phyloP scores from a whole-genome alignment of 192 early-diverging fungal genomes.

The Umbelopsis ramanniana region DNA sequence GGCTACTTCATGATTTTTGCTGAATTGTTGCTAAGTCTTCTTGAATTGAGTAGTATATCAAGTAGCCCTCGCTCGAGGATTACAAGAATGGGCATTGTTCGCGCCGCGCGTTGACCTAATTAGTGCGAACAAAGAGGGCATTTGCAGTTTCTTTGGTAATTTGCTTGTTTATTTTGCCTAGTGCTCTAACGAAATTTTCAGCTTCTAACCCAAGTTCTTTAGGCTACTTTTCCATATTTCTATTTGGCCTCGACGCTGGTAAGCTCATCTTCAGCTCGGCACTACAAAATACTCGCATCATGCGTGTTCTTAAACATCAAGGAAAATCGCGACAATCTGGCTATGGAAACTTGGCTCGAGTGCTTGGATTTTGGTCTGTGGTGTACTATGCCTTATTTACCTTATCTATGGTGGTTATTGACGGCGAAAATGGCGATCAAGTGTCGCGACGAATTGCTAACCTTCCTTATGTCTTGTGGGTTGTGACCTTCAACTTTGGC shows the following conservation, averaged over 20 bases:
- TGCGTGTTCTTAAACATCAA: background rate
- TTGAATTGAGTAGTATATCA: slow-evolving; percentile 61
- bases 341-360: slow-evolving; percentile 27
- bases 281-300: background rate
- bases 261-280: slow-evolving; percentile 55
- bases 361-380: background rate
- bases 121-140: slow-evolving; percentile 89
- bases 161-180: background rate
- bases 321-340: slow-evolving; percentile 38
- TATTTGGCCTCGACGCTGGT: slow-evolving; percentile 79
- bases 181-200: background rate
- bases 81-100: slow-evolving; percentile 76
- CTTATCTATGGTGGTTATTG: slow-evolving; percentile 5
- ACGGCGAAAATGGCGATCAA: slow-evolving; percentile 57
- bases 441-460: slow-evolving; percentile 81
- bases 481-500: slow-evolving; percentile 68
- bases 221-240: slow-evolving; percentile 86
- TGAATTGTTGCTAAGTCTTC: background rate
- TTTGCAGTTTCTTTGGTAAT: slow-evolving; percentile 78
- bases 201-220: background rate
- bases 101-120: slow-evolving; percentile 76
- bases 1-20: background rate
- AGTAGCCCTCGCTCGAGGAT: slow-evolving; percentile 52
- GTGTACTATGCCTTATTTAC: background rate
- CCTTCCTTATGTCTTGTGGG: slow-evolving; percentile 80